phyloP scores from a whole-genome alignment of 129 eudicot genomes.

The Daucus carota region DNA sequence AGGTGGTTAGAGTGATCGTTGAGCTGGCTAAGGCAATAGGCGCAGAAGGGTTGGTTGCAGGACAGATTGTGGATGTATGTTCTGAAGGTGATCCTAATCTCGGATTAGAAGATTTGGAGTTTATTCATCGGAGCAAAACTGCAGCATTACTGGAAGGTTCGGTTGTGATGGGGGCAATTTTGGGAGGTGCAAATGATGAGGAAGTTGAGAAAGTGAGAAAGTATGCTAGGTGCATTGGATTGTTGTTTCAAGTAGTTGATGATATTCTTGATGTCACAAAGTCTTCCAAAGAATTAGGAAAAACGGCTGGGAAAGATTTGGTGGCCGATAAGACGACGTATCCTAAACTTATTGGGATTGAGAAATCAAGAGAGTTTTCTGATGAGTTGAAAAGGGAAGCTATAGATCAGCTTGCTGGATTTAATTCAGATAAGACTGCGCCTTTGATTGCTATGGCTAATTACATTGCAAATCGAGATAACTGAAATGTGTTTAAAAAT shows the following conservation, averaged over 20 bases:
- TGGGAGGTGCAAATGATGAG: slow-evolving; percentile 24
- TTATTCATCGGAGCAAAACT: slow-evolving; percentile 18
- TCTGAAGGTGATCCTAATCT: slow-evolving; percentile 9
- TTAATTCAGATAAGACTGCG: slow-evolving; percentile 18
- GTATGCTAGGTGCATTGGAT: slow-evolving; percentile 21
- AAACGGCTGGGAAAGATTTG: slow-evolving; percentile 33
- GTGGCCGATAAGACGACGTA: slow-evolving; percentile 25
- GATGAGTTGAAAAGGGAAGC: slow-evolving; percentile 23
- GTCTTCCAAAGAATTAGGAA: slow-evolving; percentile 22
- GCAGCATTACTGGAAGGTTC: slow-evolving; percentile 13
- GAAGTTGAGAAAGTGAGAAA: slow-evolving; percentile 23
- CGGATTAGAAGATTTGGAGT: slow-evolving; percentile 22
- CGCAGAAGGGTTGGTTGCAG: slow-evolving; percentile 20
- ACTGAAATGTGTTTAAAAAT: neutral
- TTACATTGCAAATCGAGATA: slow-evolving; percentile 22
- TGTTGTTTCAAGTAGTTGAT: slow-evolving; percentile 29
- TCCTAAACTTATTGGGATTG: slow-evolving; percentile 26
- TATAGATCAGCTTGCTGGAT: slow-evolving; percentile 18
- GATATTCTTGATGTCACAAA: slow-evolving; percentile 23
- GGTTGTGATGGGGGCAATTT: slow-evolving; percentile 22
- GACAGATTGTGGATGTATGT: slow-evolving; percentile 24
- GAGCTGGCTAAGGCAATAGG: slow-evolving; percentile 24
- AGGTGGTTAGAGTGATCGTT: slow-evolving; percentile 12
- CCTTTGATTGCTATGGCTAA: slow-evolving; percentile 27
- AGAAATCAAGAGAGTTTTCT: slow-evolving; percentile 17